Evolutionary conservation across 805 yeast species (phyloP), one percentile per base, ranked within the genome.

Genomic region (Wickerhamiella nectarea): DNA sequence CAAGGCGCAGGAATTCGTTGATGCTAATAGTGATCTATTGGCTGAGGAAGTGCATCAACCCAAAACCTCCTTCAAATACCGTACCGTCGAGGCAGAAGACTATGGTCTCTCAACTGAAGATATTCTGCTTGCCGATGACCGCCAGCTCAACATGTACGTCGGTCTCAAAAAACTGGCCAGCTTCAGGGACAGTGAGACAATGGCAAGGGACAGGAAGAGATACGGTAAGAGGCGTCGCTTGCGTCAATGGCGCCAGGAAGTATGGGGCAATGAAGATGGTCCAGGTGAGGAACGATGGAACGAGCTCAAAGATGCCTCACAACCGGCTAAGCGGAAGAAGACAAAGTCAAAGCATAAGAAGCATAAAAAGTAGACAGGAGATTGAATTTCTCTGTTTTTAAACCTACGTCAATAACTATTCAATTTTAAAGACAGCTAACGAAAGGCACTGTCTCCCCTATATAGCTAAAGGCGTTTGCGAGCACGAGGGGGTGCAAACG

Each of bases 121-220:
- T 54, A 91, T 91, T 38, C 67, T 91, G 43, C 65, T 84, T 46
- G 98, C 98, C 11, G 89, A 83, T 56, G 98, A 91, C 59, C 70
- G 72, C 48, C 81, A 80, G 39, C 69, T 91, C 61, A 91, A 91
- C 62, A 80, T 78, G 45, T 86, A 70, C 55, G 78, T 86, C 46
- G 91, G 95, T 18, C 66, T 91, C 54, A 89, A 89, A 67, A 87
- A 87, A 61, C 76, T 91, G 52, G 96, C 97, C 0, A 89, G 97
- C 22, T 91, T 83, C 60, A 76, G 95, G 59, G 75, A 84, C 19
- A 73, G 73, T 50, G 93, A 82, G 47, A 68, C 71, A 50, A 69
- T 76, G 50, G 63, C 68, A 52, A 84, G 79, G 57, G 98, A 91
- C 60, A 80, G 76, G 62, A 72, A 93, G 58, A 83, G 84, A 65